A percentile compares a stretch with the other conserved stretches of the same genome.
Conservation (phyloP, 1,139 yeast genomes). For the Hyphopichia fennica region DNA sequence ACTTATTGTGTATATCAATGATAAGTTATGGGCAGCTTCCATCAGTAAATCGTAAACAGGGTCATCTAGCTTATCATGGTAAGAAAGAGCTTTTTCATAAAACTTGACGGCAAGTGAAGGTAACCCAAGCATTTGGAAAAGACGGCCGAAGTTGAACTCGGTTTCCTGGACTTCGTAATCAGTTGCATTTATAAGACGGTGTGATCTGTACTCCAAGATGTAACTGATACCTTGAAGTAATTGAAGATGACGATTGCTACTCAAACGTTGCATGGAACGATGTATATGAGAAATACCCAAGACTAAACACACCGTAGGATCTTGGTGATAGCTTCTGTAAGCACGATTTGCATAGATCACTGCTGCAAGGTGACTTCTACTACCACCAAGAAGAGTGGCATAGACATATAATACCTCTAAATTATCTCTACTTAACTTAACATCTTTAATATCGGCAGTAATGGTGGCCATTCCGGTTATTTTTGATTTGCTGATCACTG, state of each 20-base stretch:
- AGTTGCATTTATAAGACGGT: slow-evolving; percentile 40
- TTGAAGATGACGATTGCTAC: slow-evolving; percentile 83
- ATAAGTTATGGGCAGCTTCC: slow-evolving; percentile 86
- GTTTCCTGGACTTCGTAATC: slow-evolving; percentile 71
- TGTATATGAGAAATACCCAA: slow-evolving; percentile 85
- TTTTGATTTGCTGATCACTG: slow-evolving; percentile 49
- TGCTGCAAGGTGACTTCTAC: slow-evolving; percentile 79
- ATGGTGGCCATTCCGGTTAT: slow-evolving; percentile 81
- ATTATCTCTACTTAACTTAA: slow-evolving; percentile 49
- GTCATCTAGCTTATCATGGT: slow-evolving; percentile 27
- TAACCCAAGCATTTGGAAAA: slow-evolving; percentile 81
- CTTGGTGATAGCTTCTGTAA: slow-evolving; percentile 62
- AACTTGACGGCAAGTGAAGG: slow-evolving; percentile 68
- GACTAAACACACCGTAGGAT: slow-evolving; percentile 75
- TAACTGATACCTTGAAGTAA: slow-evolving; percentile 83
- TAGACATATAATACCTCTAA: slow-evolving; percentile 76
- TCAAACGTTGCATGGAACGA: slow-evolving; percentile 87
- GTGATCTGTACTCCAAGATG: slow-evolving; percentile 65
- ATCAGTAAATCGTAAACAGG: slow-evolving; percentile 54
- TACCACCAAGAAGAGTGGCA: slow-evolving; percentile 78
- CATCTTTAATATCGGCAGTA: slow-evolving; percentile 33
- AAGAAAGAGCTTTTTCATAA: slow-evolving; percentile 63
- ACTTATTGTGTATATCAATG: slow-evolving; percentile 69
- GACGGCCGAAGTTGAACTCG: slow-evolving; percentile 78
- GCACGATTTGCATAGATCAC: slow-evolving; percentile 65